phyloP scores from a whole-genome alignment of 192 early-diverging fungal species.

The Umbelopsis ramanniana region DNA sequence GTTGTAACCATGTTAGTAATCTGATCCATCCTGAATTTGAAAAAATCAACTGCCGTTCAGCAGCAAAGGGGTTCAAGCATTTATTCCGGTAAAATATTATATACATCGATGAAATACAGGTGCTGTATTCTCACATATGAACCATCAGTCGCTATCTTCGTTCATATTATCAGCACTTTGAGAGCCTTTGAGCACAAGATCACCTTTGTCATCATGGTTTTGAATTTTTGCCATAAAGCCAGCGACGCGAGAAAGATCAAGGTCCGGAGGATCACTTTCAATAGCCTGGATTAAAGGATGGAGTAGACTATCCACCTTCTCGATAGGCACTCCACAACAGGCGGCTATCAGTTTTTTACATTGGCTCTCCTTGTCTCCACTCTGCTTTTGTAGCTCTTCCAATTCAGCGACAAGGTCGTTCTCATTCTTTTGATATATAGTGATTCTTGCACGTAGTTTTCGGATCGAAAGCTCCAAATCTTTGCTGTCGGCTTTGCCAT shows the following conservation, averaged over 20 bases:
- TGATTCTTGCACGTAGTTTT: slow-evolving; percentile 41
- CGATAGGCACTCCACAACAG: slow-evolving; percentile 81
- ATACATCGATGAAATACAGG: not conserved
- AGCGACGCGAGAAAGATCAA: slow-evolving; percentile 53
- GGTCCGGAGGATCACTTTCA: slow-evolving; percentile 69
- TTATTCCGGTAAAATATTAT: slow-evolving; percentile 10
- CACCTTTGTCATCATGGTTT: slow-evolving; percentile 18
- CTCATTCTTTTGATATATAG: slow-evolving; percentile 49
- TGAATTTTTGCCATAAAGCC: slow-evolving; percentile 53
- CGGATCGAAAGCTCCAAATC: slow-evolving; percentile 34
- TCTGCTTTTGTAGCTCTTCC: slow-evolving; percentile 53
- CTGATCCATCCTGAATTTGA: too few relatives aligned
- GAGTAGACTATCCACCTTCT: slow-evolving; percentile 80
- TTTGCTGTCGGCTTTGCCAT: not conserved
- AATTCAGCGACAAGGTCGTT: slow-evolving; percentile 61
- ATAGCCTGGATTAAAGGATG: slow-evolving; percentile 79
- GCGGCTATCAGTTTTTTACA: slow-evolving; percentile 87
- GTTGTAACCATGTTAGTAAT: too few relatives aligned
- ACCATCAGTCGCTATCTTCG: slow-evolving; percentile 7
- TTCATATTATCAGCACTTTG: not conserved
- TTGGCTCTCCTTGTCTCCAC: slow-evolving; percentile 70
- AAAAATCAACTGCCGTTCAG: too few relatives aligned
- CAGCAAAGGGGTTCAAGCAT: not conserved
- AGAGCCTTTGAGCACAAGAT: not conserved
- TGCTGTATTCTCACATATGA: not conserved